phyloP scores from a whole-genome alignment of 2,329 filamentous ascomycete species.

The Catunica adiposa region DNA sequence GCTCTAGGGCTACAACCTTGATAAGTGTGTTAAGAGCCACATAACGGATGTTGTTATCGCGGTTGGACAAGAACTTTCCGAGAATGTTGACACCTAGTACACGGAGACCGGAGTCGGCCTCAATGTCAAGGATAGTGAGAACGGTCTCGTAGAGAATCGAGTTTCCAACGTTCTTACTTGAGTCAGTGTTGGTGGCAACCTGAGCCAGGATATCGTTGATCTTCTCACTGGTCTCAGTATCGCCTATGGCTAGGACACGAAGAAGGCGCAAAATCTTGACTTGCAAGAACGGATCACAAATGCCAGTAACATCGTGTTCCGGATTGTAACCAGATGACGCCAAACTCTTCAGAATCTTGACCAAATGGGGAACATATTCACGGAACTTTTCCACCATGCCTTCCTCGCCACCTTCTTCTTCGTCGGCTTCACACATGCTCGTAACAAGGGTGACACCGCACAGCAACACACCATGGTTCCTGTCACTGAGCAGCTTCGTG shows the following conservation, averaged over 20 bases:
- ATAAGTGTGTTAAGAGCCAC: constrained; percentile 94
- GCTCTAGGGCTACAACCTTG: constrained; percentile 95
- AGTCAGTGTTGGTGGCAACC: constrained; percentile 95
- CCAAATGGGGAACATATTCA: constrained; percentile 65
- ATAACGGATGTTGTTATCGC: constrained; percentile 98
- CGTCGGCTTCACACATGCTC: constrained; percentile 87
- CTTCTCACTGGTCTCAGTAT: constrained; percentile 77
- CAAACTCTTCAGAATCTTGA: constrained; percentile 79
- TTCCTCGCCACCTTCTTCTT: constrained; percentile 78
- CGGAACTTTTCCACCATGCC: constrained; percentile 84
- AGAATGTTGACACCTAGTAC: constrained; percentile 96
- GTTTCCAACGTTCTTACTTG: constrained; percentile 96
- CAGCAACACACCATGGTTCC: constrained; percentile 88
- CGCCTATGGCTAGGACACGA: constrained; percentile 71
- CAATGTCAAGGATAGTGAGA: constrained; percentile 91
- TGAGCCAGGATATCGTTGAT: constrained; percentile 98
- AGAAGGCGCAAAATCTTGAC: constrained; percentile 86
- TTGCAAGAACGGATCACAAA: constrained; percentile 93
- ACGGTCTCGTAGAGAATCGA: constrained; percentile 96
- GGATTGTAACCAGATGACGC: constrained; percentile 93
- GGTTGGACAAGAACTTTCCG: constrained; percentile 94
- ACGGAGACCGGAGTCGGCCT: constrained; percentile 85
- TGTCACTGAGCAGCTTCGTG: constrained; percentile 69
- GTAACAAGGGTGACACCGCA: constrained; percentile 83
- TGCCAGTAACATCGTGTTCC: constrained; percentile 94